Evolutionary conservation across 148 eudicot species (phyloP).

Genomic region (Cornus florida): DNA sequence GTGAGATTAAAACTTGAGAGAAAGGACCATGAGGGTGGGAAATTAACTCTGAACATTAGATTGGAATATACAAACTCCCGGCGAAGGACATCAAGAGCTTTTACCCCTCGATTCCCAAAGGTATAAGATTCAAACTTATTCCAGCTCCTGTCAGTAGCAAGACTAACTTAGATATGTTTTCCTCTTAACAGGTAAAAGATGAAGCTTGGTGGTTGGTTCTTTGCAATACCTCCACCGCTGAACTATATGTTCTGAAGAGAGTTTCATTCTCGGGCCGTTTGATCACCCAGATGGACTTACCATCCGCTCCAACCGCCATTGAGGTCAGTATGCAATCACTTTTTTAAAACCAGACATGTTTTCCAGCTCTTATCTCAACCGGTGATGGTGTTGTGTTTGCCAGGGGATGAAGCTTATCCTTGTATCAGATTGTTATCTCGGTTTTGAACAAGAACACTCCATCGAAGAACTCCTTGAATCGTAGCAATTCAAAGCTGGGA

Average conservation of each 20-base stretch:
- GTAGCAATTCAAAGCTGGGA: conserved; percentile 8
- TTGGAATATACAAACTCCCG: conserved; percentile 52
- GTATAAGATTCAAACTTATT: conserved; percentile 22
- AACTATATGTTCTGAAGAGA: conserved; percentile 76
- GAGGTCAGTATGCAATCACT: conserved; percentile 44
- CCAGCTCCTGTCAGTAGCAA: neutral
- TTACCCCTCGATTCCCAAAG: conserved; percentile 88
- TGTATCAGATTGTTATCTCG: conserved; percentile 90
- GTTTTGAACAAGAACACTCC: conserved; percentile 71
- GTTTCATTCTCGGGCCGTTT: conserved; percentile 64
- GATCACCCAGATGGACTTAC: conserved; percentile 70
- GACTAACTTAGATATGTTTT: conserved; percentile 11
- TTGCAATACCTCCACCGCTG: conserved; percentile 65
- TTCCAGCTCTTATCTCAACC: neutral
- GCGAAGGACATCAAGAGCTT: conserved; percentile 66
- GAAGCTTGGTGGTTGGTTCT: conserved; percentile 99
- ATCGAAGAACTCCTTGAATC: conserved; percentile 43
- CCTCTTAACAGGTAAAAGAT: conserved; percentile 66
- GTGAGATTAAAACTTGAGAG: conserved; percentile 59
- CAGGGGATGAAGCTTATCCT: conserved; percentile 88
- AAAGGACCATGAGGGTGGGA: conserved; percentile 31
- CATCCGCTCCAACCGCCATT: conserved; percentile 46
- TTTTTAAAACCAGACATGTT: neutral
- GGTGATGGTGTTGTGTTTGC: neutral
- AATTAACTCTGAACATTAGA: conserved; percentile 48